Base-by-base conservation (phyloP, 176 grass and related monocot species). In the Juncus effusus region DNA sequence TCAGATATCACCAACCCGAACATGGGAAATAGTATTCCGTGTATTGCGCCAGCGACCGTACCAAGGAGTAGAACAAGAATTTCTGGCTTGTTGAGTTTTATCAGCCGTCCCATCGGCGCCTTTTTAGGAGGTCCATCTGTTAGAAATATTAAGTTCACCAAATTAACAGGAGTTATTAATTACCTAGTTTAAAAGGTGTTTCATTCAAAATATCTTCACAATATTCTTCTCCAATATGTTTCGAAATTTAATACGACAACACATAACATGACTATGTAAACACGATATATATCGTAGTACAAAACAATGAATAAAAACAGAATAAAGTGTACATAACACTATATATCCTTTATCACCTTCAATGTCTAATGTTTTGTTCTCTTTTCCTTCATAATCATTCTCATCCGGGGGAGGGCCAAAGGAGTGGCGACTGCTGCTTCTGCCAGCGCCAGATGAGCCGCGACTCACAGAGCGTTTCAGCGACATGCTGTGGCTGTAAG, bases 71-170 rank as follows among this genome's bases (percentile, higher is more conserved):
- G 70, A 74, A 88, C 28, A 6, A 79, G 84, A 62, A 79, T 42
- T 67, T 96, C 92, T 40, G 92, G 87, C 49, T 72, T 88, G 47
- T 91, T 96, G 15, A 96, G 56, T 54, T 76, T 64, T 51, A 87
- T 66, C 54, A 96, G 67, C 1, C 87, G 63, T 36, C 74, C 66
- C 13, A 88, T 28, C 12, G 77, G 70, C 36, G 76, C 82, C 78
- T 81, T 81, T 53, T 76, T 73, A 12, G 13, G 51, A 42, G 16
- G 42, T 64, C 77, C 40, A 11, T 47, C 64, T 49, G 37, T 59
- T 19, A 49, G 59, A 3, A 47, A 47, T 47, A 47, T 47, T 47
- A 47, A 47, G 4, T 47, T 9, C 1, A 47, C 4, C 4, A 6
- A 47, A 47, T 6, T 47, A 47, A 47, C 9, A 47, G 51, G 57